Conservation (phyloP, 306 rosid genomes). For the Vicia sativa region DNA sequence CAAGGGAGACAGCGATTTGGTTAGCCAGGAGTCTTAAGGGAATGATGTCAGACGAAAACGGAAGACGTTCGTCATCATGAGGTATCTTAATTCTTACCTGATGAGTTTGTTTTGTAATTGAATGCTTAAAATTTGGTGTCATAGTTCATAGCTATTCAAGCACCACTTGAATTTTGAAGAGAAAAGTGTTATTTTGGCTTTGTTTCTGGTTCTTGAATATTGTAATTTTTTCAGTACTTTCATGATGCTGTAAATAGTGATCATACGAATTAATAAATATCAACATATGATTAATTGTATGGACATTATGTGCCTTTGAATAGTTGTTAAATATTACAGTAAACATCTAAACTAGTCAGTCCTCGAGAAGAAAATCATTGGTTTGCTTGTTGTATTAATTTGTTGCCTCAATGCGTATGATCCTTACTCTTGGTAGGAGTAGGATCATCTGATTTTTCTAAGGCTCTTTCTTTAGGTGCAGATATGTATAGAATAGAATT, state of each 20-base stretch:
- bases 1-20: conserved; percentile 99
- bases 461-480: too few relatives aligned
- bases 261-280: conserved; percentile 56
- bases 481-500: too few relatives aligned
- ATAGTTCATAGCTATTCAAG: conserved; percentile 48
- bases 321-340: conserved; percentile 8
- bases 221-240: conserved; percentile 72
- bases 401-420: too few relatives aligned
- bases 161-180: conserved; percentile 47
- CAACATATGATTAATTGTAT: conserved; percentile 37
- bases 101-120: conserved; percentile 44
- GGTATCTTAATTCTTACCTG: conserved; percentile 34
- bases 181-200: conserved; percentile 36
- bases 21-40: conserved; percentile 95
- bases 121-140: conserved; percentile 40
- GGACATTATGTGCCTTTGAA: conserved; percentile 27
- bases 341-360: too few relatives aligned
- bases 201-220: conserved; percentile 19
- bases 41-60: conserved; percentile 84
- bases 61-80: conserved; percentile 57
- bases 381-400: too few relatives aligned
- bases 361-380: too few relatives aligned
- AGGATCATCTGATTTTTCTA: too few relatives aligned
- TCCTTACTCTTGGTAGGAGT: too few relatives aligned
- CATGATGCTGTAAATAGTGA: conserved; percentile 82